phyloP scores from a whole-genome alignment of 2,329 filamentous ascomycete genomes.

The Aciculosporium take region DNA sequence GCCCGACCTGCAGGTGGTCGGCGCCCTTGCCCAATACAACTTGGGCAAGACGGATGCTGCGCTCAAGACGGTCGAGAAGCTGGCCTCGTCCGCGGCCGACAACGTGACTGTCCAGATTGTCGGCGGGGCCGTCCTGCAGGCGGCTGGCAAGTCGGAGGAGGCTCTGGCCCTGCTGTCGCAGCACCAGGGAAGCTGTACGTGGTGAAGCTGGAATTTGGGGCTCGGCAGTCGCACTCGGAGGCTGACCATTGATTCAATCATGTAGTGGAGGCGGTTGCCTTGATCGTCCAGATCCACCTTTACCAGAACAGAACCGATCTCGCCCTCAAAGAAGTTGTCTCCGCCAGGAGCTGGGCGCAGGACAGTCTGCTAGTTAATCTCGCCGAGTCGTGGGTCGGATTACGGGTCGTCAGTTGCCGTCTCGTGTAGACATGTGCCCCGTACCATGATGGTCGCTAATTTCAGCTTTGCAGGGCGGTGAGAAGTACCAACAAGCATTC shows the following conservation, averaged over 20 bases:
- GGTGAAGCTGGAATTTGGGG: no score
- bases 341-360: conserved; percentile 85
- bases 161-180: conserved; percentile 65
- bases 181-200: conserved; percentile 75
- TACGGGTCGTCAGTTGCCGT: conserved; percentile 54
- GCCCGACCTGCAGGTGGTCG: conserved; percentile 64
- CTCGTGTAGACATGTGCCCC: neutral
- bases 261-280: conserved; percentile 58
- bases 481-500: conserved; percentile 91
- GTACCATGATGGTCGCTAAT: conserved; percentile 15
- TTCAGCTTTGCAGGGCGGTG: conserved; percentile 51
- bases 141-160: conserved; percentile 68
- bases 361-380: conserved; percentile 88
- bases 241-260: no score
- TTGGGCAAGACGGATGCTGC: conserved; percentile 49
- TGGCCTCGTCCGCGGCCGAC: conserved; percentile 53
- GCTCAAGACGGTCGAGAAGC: conserved; percentile 46
- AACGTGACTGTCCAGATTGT: conserved; percentile 72
- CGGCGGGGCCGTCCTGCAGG: conserved; percentile 68
- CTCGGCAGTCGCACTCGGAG: no score
- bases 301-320: conserved; percentile 84
- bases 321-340: conserved; percentile 74
- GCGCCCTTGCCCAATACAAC: conserved; percentile 55
- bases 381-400: conserved; percentile 86
- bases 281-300: conserved; percentile 86